Base-by-base conservation (phyloP, 1,284 basidiomycete species). In the Neonothopanus nambi region DNA sequence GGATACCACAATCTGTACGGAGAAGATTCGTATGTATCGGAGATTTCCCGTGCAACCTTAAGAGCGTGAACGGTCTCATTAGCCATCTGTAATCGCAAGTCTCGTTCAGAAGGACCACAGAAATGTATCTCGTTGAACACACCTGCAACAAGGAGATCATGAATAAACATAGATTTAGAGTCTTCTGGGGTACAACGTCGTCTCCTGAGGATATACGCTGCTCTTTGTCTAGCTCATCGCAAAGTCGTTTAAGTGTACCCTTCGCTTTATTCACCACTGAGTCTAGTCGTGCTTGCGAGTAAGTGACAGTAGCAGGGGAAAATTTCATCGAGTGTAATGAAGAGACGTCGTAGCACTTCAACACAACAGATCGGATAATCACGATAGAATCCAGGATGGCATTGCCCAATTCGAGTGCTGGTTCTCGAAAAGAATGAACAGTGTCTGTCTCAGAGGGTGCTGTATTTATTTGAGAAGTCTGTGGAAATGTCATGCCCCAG, bases 121-220 rank as follows among this genome's bases (percentile, higher is more conserved):
- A 44, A 3, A 48, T 11, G 17, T 18, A 47, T 13, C 30, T n/a
- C 2, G 4, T 20, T 3, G 24, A 24, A 21, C 45, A 45, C 68
- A 78, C 77, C 70, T 79, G 76, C 4, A 79, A 61, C 26, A 79
- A 60, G 0, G 76, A 76, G 33, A 76, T 74, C 56, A 74, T 69
- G 36, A 75, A 73, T 12, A 76, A 65, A 57, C 71, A 76, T 35
- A 72, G 61, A 46, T 74, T 69, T 35, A 69, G 68, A 1, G 70
- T 62, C 44, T 73, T 67, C 33, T 61, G 61, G 1, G 69, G 65
- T 15, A 72, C 54, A 23, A 63, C 59, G 5, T 63, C 56, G n/a
- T 59, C 54, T 30, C 47, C 63, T 18, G 63, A 60, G 28, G 61
- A 59, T n/a, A 55, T 55, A 7, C 60, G 61, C 54, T 67, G 63